These are phyloP conservation scores for Debaryomyces udenii DNA, from an alignment of 1,139 yeast species.

Conservation along the genomic window DNA sequence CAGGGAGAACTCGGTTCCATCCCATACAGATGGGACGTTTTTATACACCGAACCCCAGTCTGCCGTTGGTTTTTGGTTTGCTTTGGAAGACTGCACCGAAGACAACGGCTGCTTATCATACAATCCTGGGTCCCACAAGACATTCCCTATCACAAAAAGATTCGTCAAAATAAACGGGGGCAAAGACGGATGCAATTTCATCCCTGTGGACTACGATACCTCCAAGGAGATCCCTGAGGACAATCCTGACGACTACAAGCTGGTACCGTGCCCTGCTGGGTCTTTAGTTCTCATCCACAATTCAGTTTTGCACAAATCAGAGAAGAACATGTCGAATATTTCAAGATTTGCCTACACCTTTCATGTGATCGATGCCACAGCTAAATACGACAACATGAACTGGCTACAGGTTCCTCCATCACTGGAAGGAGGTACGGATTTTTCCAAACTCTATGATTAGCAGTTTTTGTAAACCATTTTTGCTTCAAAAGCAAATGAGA, in stretches of 20 bases:
- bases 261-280: slow-evolving; percentile 71
- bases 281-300: slow-evolving; percentile 70
- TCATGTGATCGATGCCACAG: slow-evolving; percentile 71
- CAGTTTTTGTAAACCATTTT: too few relatives aligned
- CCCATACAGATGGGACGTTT: slow-evolving; percentile 79
- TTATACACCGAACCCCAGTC: slow-evolving; percentile 70
- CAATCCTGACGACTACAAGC: slow-evolving; percentile 41
- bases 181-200: slow-evolving; percentile 55
- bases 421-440: slow-evolving; percentile 59
- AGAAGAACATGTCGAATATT: slow-evolving; percentile 53
- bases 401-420: slow-evolving; percentile 79
- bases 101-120: slow-evolving; percentile 72
- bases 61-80: slow-evolving; percentile 84
- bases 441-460: slow-evolving; percentile 47
- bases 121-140: slow-evolving; percentile 75
- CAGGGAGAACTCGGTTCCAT: slow-evolving; percentile 70
- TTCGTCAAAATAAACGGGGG: slow-evolving; percentile 59
- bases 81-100: slow-evolving; percentile 71
- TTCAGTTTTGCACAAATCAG: slow-evolving; percentile 72
- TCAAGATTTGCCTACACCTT: slow-evolving; percentile 80
- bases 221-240: slow-evolving; percentile 24
- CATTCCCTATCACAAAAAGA: slow-evolving; percentile 59
- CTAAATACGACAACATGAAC: slow-evolving; percentile 61
- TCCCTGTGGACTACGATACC: slow-evolving; percentile 28
- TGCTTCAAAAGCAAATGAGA: too few relatives aligned